Conservation (phyloP, 495 filamentous ascomycete genomes). For the Aspergillus saccharolyticus region DNA sequence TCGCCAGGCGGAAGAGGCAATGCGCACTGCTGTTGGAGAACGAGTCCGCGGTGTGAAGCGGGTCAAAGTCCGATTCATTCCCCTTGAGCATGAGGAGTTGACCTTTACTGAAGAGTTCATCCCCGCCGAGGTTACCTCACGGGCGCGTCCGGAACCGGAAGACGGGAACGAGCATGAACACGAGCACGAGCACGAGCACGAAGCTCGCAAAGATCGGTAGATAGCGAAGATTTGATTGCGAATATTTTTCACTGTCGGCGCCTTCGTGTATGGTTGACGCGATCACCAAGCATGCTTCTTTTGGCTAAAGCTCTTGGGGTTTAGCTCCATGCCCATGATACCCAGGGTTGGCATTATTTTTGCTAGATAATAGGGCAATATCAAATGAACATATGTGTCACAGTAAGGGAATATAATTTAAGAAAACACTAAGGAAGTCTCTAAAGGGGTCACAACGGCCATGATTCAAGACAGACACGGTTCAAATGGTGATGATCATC, state of each 20-base stretch:
- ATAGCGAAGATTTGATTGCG: conserved; percentile 1
- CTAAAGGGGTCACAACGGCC: no score
- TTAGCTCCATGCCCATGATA: background rate
- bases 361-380: background rate
- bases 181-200: conserved; percentile 32
- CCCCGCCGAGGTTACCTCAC: conserved; percentile 54
- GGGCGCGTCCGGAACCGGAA: conserved; percentile 63
- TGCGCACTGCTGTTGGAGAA: conserved; percentile 63
- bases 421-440: no score
- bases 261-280: conserved; percentile 1
- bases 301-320: background rate
- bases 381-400: background rate
- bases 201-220: conserved; percentile 30
- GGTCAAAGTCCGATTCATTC: conserved; percentile 76
- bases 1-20: conserved; percentile 60
- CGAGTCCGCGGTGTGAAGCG: conserved; percentile 77
- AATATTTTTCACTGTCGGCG: conserved; percentile 3
- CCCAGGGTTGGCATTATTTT: background rate
- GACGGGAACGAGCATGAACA: conserved; percentile 34
- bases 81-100: conserved; percentile 47
- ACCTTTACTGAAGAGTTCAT: conserved; percentile 78
- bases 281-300: background rate
- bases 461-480: background rate
- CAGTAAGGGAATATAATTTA: background rate
- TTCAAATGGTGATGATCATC: background rate